Percentiles rank a stretch among this genome's conserved stretches.
Conservation (phyloP, 1,139 yeast species). For the Zygoascus sp. region DNA sequence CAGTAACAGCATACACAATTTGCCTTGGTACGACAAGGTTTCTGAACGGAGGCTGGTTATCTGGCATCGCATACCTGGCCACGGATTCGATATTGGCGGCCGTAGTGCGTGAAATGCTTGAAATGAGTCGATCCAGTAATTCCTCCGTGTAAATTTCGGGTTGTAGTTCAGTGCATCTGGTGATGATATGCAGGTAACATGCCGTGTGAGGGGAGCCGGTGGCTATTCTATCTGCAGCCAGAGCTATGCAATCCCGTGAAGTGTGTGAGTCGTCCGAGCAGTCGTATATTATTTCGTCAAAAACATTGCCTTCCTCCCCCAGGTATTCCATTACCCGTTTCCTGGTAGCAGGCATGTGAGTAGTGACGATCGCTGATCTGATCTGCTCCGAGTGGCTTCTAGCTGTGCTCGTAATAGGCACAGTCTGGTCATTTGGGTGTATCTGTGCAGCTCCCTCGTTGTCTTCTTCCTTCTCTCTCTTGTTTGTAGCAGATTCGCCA, state of each 20-base stretch:
- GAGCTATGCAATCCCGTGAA: not conserved
- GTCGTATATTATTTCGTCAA: not conserved
- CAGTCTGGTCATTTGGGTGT: not conserved
- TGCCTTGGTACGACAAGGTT: slow-evolving; percentile 19
- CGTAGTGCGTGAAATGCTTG: not conserved
- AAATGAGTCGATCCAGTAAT: not conserved
- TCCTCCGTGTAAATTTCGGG: not conserved
- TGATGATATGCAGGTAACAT: not conserved
- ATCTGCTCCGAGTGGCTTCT: not conserved
- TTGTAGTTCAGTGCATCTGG: not conserved
- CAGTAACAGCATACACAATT: slow-evolving; percentile 33
- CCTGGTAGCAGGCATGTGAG: not conserved
- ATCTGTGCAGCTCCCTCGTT: not conserved
- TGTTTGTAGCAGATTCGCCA: not conserved
- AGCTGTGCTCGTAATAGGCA: not conserved
- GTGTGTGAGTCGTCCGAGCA: not conserved
- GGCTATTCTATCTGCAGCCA: not conserved
- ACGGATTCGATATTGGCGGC: not conserved
- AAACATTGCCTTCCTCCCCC: not conserved
- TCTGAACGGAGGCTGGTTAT: slow-evolving; percentile 17
- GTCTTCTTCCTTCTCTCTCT: not conserved
- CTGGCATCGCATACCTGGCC: not conserved
- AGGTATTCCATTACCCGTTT: not conserved
- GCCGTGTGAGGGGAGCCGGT: not conserved
- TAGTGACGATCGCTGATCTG: not conserved